phyloP scores from a whole-genome alignment of 176 grass and related monocot species.

The Carex cristatella region DNA sequence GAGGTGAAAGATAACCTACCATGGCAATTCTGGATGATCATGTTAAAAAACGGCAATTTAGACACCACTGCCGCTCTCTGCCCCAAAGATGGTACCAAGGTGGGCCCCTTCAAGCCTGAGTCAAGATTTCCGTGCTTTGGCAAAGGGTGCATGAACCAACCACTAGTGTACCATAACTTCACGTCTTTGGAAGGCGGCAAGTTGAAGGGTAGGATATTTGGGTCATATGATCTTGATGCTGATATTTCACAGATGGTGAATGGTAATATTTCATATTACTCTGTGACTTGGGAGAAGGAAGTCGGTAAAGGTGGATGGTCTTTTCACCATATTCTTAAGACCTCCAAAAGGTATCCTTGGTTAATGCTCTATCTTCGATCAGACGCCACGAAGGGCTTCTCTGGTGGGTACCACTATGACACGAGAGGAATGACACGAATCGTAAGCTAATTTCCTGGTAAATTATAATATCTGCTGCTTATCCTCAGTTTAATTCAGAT shows the following conservation, averaged over 20 bases:
- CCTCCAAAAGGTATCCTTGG: slow-evolving; percentile 73
- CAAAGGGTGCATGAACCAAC: slow-evolving; percentile 92
- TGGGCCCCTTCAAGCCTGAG: slow-evolving; percentile 49
- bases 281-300: slow-evolving; percentile 79
- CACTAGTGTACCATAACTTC: slow-evolving; percentile 69
- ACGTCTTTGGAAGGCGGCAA: slow-evolving; percentile 37
- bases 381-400: slow-evolving; percentile 79
- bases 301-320: slow-evolving; percentile 41
- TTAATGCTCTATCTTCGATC: slow-evolving; percentile 90
- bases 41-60: slow-evolving; percentile 96
- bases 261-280: slow-evolving; percentile 40
- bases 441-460: slow-evolving; percentile 35
- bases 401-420: slow-evolving; percentile 87
- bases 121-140: slow-evolving; percentile 72
- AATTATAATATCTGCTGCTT: neutral
- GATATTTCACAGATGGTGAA: neutral
- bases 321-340: slow-evolving; percentile 77
- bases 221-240: slow-evolving; percentile 65
- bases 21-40: slow-evolving; percentile 98
- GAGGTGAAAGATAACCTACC: slow-evolving; percentile 48
- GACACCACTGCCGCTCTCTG: slow-evolving; percentile 66
- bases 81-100: slow-evolving; percentile 53
- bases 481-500: neutral
- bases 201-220: slow-evolving; percentile 52
- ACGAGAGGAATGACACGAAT: slow-evolving; percentile 92